Evolutionary conservation across 331 rosid genomes (phyloP).

Genomic region (Malus hybrid): DNA sequence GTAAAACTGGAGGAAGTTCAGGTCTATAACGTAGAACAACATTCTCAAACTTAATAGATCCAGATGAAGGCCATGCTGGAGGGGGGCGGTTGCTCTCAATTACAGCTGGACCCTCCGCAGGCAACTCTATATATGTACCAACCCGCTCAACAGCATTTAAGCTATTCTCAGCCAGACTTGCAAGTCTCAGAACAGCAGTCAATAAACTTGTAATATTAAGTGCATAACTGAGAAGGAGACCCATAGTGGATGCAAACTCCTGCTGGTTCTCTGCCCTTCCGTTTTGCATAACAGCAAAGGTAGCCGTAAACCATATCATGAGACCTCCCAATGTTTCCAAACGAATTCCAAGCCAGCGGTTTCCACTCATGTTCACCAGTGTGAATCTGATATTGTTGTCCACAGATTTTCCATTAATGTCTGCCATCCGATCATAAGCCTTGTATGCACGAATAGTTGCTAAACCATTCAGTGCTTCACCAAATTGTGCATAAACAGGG

Average conservation of each 20-base stretch:
- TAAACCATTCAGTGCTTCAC: slow-evolving; percentile 92
- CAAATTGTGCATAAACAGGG: slow-evolving; percentile 96
- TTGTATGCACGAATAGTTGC: slow-evolving; percentile 82
- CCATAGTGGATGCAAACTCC: slow-evolving; percentile 50
- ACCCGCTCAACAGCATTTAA: slow-evolving; percentile 71
- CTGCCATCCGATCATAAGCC: slow-evolving; percentile 93
- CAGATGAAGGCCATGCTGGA: slow-evolving; percentile 47
- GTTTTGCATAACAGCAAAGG: slow-evolving; percentile 48
- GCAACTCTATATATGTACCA: slow-evolving; percentile 77
- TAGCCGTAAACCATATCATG: slow-evolving; percentile 52
- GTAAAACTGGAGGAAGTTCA: slow-evolving; percentile 44
- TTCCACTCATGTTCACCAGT: slow-evolving; percentile 38
- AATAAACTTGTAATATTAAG: slow-evolving; percentile 75
- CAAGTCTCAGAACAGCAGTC: slow-evolving; percentile 79
- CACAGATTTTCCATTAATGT: slow-evolving; percentile 52
- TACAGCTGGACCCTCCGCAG: slow-evolving; percentile 51
- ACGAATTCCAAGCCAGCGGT: slow-evolving; percentile 50
- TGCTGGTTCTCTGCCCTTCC: slow-evolving; percentile 40
- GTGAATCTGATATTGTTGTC: slow-evolving; percentile 39
- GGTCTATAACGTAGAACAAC: slow-evolving; percentile 49
- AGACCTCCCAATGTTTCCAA: slow-evolving; percentile 39
- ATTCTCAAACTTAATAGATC: slow-evolving; percentile 37
- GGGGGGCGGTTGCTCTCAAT: slow-evolving; percentile 44
- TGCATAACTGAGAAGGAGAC: slow-evolving; percentile 70
- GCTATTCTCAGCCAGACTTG: slow-evolving; percentile 47